Evolutionary conservation across 768 basidiomycete genomes (phyloP), one percentile per base, ranked within the genome.

Genomic region (Tricholoma furcatifolium): DNA sequence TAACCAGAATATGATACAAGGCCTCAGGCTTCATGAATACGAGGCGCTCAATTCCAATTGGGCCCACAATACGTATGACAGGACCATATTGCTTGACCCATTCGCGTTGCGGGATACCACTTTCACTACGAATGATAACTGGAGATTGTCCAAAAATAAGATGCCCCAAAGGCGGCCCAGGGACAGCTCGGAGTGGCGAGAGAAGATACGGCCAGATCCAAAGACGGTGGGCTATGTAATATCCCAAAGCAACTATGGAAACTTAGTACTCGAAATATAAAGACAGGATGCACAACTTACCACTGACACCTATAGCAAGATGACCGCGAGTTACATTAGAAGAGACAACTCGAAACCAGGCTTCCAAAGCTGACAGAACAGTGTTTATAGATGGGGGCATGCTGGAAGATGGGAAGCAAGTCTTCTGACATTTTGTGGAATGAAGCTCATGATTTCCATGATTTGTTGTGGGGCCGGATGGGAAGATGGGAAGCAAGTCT

Each of bases 81-180:
- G 74, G 66, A 1, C 78, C 78, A 50, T 77, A 68, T 23, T 72
- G 50, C 56, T 80, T 77, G 39, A 72, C 71, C 78, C 77, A 79
- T 58, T 71, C 67, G 44, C 73, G 71, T 43, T 77, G 75, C 1
- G 74, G 71, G 18, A 75, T 71, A 14, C 78, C 74, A 32, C 72
- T 61, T 62, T 78, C 76, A 2, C 69, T 42, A 14, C 36, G 45
- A 9, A 54, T 40, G n/a, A 57, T 54, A 32, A 53, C 44, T 15
- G 30, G 12, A 36, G 47, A 41, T 44, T 57, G 56, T 12, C 53
- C 56, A 18, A 55, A 58, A 31, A 71, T 39, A 15, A 53, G 52
- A 43, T 67, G 57, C 14, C 64, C 67, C 0, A 67, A 39, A 5
- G 66, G 63, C 1, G 66, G 66, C 2, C 68, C 67, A 1, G 65